Evolutionary conservation across 805 yeast genomes (phyloP), one percentile per base, ranked within the genome.

Genomic region (Suhomyces faveliae): DNA sequence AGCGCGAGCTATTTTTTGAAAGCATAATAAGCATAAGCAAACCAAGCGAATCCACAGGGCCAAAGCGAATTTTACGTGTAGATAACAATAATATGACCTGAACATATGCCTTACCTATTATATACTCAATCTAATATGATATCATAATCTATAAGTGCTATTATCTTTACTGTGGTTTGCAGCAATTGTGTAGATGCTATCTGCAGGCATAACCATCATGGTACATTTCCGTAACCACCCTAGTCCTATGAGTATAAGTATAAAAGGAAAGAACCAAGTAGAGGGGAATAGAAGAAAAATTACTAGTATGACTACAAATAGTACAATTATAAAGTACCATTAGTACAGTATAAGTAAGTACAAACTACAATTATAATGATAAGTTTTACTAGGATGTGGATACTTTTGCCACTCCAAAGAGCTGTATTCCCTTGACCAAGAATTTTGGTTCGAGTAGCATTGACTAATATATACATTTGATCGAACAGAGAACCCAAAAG

Each of bases 141-240:
- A n/a, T n/a, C n/a, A n/a, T n/a, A n/a, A n/a, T n/a, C n/a, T 11
- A 12, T n/a, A 12, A 4, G 30, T 27, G 15, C 30, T 27, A 8
- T n/a, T 4, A 5, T 11, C n/a, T 3, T 15, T n/a, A 27, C 15
- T 24, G 23, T 12, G 21, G 37, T 17, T 33, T 17, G 37, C 37
- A 33, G 21, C 21, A 33, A 33, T 33, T 9, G 37, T 17, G 12
- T 33, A 7, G 12, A 17, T 10, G 4, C 10, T 33, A 17, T 17
- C 37, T 33, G 37, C 37, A 33, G 37, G 37, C 37, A 33, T 33
- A 33, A 33, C 37, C 37, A 33, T 33, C 37, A 33, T 33, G 12
- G 37, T 33, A 33, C 37, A 33, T 33, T 33, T 17, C 37, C 37
- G 15, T 33, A 33, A 33, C 37, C 37, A 33, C 37, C 21, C 21